Evolutionary conservation across 2,329 filamentous ascomycete genomes (phyloP), one percentile per base, ranked within the genome.

Genomic region (Neonectria punicea): DNA sequence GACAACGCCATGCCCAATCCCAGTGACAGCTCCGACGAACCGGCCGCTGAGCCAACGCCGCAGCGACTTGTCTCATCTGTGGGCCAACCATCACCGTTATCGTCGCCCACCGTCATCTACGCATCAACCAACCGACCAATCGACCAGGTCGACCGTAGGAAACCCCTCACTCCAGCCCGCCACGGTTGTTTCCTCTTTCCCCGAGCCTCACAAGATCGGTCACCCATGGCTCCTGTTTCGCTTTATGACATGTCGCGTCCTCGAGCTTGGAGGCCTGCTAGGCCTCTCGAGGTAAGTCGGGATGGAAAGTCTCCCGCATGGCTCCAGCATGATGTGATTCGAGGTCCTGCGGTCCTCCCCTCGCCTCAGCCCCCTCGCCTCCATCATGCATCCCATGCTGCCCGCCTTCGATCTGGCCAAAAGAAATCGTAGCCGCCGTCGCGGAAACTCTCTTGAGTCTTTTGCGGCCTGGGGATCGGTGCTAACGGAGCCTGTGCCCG

Each of bases 181-280:
- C 18, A 28, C 16, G 43, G 6, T n/a, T 66, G 44, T 63, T 63
- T 55, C 53, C 65, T 60, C 65, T 66, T 66, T 60, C 46, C 63
- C 56, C 65, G 13, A 11, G 25, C 14, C 54, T 58, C 39, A 47
- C 25, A 25, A 25, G 25, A 5, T 25, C 25, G 25, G 39, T 51
- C 55, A 22, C 13, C 8, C 5, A 34, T 39, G 22, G 14, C 25
- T 32, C 41, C 20, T 6, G 5, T 34, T 49, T 60, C 30, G 47
- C 8, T 46, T 51, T 61, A 43, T 61, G 51, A 49, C 58, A 49
- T 39, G 58, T 61, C 58, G 41, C 10, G n/a, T 30, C 57, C 34
- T 16, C 28, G 5, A 44, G 20, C 39, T 18, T 25, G 16, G 50
- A 47, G 50, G 20, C 10, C 28, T 39, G 34, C 34, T 16, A 39